phyloP scores from a whole-genome alignment of 495 filamentous ascomycete genomes.

The Aspergillus nanangensis region DNA sequence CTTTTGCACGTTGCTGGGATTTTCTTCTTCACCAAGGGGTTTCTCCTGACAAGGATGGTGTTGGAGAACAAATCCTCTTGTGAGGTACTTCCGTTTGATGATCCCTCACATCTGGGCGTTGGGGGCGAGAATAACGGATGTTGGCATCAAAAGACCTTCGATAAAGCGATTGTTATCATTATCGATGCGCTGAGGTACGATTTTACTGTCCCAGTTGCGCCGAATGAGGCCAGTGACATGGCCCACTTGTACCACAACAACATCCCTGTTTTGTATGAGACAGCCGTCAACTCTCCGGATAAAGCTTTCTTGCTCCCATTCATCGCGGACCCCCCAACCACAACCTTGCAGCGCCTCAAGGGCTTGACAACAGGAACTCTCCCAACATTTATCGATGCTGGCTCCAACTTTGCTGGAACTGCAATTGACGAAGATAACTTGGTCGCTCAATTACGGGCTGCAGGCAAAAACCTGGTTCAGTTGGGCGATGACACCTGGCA shows the following conservation, averaged over 20 bases:
- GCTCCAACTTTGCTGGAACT: slow-evolving; percentile 92
- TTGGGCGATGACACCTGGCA: slow-evolving; percentile 97
- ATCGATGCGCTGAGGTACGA: slow-evolving; percentile 96
- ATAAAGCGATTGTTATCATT: slow-evolving; percentile 85
- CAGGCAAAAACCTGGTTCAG: slow-evolving; percentile 84
- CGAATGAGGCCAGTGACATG: slow-evolving; percentile 42
- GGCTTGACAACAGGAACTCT: slow-evolving; percentile 92
- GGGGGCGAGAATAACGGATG: slow-evolving; percentile 65
- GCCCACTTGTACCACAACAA: slow-evolving; percentile 79
- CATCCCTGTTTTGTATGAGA: slow-evolving; percentile 80
- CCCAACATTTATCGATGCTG: slow-evolving; percentile 89
- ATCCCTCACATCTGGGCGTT: slow-evolving; percentile 18
- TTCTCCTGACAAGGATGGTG: slow-evolving; percentile 88
- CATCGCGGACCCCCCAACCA: slow-evolving; percentile 94
- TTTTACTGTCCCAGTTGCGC: slow-evolving; percentile 78
- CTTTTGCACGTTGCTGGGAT: slow-evolving; percentile 76
- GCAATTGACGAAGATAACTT: slow-evolving; percentile 98
- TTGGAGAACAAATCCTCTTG: slow-evolving; percentile 87
- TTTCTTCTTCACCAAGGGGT: slow-evolving; percentile 93
- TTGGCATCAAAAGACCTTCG: slow-evolving; percentile 92
- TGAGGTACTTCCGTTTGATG: slow-evolving; percentile 60
- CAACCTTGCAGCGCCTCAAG: slow-evolving; percentile 88
- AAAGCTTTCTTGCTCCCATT: slow-evolving; percentile 91
- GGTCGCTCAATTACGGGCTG: slow-evolving; percentile 72
- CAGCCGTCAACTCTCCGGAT: slow-evolving; percentile 61